A percentile compares a stretch with the other conserved stretches of the same genome.
These are phyloP conservation scores for Pseudonitzschia multistriata DNA, from an alignment of 108 stramenopile genomes.

Conservation along the genomic window DNA sequence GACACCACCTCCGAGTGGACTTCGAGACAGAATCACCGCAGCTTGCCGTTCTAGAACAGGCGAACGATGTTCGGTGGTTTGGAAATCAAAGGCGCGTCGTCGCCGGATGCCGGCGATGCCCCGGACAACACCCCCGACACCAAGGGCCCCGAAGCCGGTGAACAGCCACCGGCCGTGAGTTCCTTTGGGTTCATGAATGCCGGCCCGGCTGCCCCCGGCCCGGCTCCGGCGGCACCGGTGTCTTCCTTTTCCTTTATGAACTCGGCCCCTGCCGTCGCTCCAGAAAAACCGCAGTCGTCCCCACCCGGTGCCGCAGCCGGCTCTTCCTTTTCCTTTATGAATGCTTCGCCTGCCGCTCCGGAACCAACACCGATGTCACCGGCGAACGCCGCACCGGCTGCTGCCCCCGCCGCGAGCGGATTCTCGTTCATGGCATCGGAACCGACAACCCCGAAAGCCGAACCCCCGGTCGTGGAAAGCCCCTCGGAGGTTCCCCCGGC, in stretches of 20 bases:
- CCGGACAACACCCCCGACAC: background rate
- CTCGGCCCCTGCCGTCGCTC: background rate
- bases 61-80: conserved; percentile 67
- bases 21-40: background rate
- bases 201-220: background rate
- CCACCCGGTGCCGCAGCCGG: conserved; percentile 15
- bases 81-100: conserved; percentile 49
- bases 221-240: conserved; percentile 6
- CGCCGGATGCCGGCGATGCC: conserved; percentile 11
- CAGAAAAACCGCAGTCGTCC: conserved; percentile 1
- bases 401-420: conserved; percentile 18
- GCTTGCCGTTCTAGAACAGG: background rate
- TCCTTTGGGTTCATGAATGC: conserved; percentile 39
- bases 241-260: conserved; percentile 40
- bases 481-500: too few relatives aligned
- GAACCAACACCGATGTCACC: conserved; percentile 2
- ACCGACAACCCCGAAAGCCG: conserved; percentile 22
- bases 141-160: background rate
- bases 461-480: conserved; percentile 12
- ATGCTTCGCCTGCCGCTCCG: background rate
- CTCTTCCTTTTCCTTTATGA: conserved; percentile 23
- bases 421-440: conserved; percentile 17
- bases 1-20: background rate
- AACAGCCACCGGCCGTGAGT: conserved; percentile 25
- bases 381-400: background rate